Conservation (phyloP, 257 asterid species). For the Solanum chmielewskii region DNA sequence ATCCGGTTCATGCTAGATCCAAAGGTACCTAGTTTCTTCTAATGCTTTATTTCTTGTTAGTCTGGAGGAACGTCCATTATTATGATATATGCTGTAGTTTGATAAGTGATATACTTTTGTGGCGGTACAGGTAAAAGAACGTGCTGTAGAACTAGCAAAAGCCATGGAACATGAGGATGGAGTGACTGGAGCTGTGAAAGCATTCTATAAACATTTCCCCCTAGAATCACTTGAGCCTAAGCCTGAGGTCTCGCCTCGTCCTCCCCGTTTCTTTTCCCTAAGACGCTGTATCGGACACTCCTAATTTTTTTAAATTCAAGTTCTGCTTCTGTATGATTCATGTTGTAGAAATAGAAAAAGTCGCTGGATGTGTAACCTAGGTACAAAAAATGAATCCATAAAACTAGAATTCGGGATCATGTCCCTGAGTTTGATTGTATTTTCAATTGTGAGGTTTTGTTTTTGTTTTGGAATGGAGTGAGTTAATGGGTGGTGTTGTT, state of each 20-base stretch:
- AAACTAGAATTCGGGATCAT: background rate
- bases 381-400: background rate
- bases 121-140: slow-evolving; percentile 47
- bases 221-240: slow-evolving; percentile 12
- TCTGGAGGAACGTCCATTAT: background rate
- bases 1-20: slow-evolving; percentile 71
- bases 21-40: slow-evolving; percentile 18
- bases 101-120: background rate
- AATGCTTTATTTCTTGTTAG: background rate
- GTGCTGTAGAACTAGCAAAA: slow-evolving; percentile 57
- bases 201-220: slow-evolving; percentile 63
- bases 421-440: background rate
- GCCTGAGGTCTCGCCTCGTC: slow-evolving; percentile 12
- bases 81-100: background rate
- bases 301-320: background rate
- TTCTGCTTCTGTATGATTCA: background rate
- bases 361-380: background rate
- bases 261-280: slow-evolving; percentile 20
- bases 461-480: background rate
- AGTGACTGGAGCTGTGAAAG: slow-evolving; percentile 68
- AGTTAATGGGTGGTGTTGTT: background rate
- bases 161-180: slow-evolving; percentile 91
- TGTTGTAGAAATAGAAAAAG: background rate
- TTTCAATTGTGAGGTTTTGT: background rate
- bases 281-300: slow-evolving; percentile 21